Conservation (phyloP, 2,329 filamentous ascomycete genomes). For the Furcasterigmium sp. region DNA sequence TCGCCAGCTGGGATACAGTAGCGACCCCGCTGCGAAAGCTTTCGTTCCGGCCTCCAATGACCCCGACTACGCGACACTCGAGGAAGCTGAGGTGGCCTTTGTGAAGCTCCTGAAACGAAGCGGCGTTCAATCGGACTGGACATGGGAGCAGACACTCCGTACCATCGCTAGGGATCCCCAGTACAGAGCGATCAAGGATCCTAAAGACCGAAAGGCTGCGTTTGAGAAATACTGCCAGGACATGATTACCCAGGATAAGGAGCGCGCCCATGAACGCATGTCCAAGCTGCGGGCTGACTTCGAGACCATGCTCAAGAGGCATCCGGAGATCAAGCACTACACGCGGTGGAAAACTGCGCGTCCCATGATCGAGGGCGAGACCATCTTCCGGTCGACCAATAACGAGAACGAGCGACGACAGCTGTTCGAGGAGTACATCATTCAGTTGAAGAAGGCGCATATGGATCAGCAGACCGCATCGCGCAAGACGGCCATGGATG, state of each 20-base stretch:
- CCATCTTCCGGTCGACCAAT: constrained; percentile 86
- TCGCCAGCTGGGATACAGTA: constrained; percentile 53
- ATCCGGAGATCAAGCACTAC: constrained; percentile 95
- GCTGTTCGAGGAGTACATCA: constrained; percentile 89
- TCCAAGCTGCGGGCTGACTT: constrained; percentile 92
- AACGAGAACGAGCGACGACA: constrained; percentile 83
- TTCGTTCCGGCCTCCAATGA: constrained; percentile 63
- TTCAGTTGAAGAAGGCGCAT: constrained; percentile 76
- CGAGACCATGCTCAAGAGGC: constrained; percentile 89
- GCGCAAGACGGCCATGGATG: constrained; percentile 78
- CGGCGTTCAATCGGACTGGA: constrained; percentile 86
- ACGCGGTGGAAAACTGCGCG: constrained; percentile 95
- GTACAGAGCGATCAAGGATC: constrained; percentile 88
- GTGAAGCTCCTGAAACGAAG: constrained; percentile 81
- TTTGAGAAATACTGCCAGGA: constrained; percentile 96
- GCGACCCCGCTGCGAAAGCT: constrained; percentile 49
- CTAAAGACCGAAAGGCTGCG: constrained; percentile 80
- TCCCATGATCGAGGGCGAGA: constrained; percentile 90
- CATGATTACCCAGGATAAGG: constrained; percentile 86
- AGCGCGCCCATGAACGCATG: constrained; percentile 87
- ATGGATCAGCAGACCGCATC: constrained; percentile 67
- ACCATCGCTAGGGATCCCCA: constrained; percentile 85
- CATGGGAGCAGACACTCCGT: constrained; percentile 85
- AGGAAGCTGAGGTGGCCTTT: constrained; percentile 92
- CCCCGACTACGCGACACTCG: constrained; percentile 71